Conservation (phyloP, 495 filamentous ascomycete genomes). For the Trichoderma virens region DNA sequence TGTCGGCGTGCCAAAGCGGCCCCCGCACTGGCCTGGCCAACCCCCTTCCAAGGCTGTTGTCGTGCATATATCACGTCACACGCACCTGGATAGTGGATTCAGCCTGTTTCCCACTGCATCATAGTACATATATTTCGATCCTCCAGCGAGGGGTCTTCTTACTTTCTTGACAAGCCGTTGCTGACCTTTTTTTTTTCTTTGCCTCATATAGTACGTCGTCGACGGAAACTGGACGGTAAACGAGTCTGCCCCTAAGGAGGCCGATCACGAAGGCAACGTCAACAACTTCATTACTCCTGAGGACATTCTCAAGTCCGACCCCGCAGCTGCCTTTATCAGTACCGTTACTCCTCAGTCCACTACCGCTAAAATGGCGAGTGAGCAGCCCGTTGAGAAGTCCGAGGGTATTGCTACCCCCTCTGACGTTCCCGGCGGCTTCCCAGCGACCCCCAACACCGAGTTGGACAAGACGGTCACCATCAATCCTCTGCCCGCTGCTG, state of each 20-base stretch:
- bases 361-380: slow-evolving; percentile 61
- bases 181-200: neutral
- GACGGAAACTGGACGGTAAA: slow-evolving; percentile 83
- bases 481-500: slow-evolving; percentile 70
- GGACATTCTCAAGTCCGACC: slow-evolving; percentile 48
- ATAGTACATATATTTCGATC: slow-evolving; percentile 6
- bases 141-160: neutral
- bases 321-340: slow-evolving; percentile 51
- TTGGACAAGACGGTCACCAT: slow-evolving; percentile 51
- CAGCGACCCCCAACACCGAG: slow-evolving; percentile 58
- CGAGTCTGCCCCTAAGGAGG: slow-evolving; percentile 66
- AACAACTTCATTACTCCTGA: slow-evolving; percentile 83
- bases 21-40: slow-evolving; percentile 7
- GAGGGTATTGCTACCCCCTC: slow-evolving; percentile 14
- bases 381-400: slow-evolving; percentile 53
- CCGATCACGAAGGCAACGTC: slow-evolving; percentile 66
- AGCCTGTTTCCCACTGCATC: slow-evolving; percentile 6
- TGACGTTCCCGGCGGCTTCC: slow-evolving; percentile 68
- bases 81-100: slow-evolving; percentile 8
- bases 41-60: slow-evolving; percentile 6
- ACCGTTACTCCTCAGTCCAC: slow-evolving; percentile 65
- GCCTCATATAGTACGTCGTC: slow-evolving; percentile 68
- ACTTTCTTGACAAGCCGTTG: neutral
- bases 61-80: slow-evolving; percentile 9
- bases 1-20: neutral